Base-by-base conservation (phyloP, 345 rosid genomes). In the Adansonia digitata region DNA sequence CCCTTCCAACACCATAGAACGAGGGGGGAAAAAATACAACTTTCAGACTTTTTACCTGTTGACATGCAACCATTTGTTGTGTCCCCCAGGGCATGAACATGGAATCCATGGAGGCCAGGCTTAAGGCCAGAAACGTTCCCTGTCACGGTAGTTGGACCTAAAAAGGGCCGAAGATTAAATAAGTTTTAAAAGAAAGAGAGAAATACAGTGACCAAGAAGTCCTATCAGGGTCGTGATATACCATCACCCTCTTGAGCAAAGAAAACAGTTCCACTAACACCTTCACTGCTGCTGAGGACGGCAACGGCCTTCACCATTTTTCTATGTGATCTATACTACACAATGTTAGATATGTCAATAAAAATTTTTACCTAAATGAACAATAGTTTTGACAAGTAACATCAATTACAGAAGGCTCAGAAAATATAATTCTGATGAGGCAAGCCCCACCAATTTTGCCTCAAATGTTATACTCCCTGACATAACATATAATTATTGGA, bases 31-130 rank as follows among this genome's bases (percentile, higher is more conserved):
- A 3, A 57, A 26, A 22, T 27, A 26, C 11, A 56, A 60, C 70
- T 29, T 24, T 11, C 26, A 1, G 20, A 57, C 7, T 45, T 26
- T n/a, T 66, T 91, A 95, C 99, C 98, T 75, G 98, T 95, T 42
- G 99, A 95, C 97, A 95, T 90, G 92, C 98, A 95, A 68, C 99
- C 99, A 72, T 95, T 93, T 35, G 98, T 93, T 56, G 98, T 93
- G 81, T 95, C 99, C 69, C 99, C 98, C 39, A 95, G 93, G 69
- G 99, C 91, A 77, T 95, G 98, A 74, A 95, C 96, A 79, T 93
- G 98, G 88, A 95, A 93, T 34, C 98, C 98, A 61, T 91, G 98
- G 37, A 79, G 97, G 29, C 99, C 99, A 69, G 98, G 97, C 84
- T 86, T 92, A 51, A 95, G 94, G 45, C 99, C 99, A 83, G 90